Evolutionary conservation across 257 asterid species (phyloP), one percentile per base, ranked within the genome.

Genomic region (Nyctanthes arbortristis): DNA sequence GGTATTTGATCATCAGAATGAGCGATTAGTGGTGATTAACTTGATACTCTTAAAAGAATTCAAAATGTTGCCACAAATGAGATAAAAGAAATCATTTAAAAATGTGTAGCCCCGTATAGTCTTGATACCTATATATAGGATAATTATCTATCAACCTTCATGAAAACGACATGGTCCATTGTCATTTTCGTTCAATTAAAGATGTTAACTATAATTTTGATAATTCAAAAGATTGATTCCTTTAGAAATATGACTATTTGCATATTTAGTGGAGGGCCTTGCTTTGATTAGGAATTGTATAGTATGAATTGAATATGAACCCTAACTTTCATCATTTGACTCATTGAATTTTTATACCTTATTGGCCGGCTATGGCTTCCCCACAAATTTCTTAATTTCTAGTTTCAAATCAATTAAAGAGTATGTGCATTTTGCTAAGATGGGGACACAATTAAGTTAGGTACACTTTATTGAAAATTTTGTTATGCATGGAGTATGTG

Each of bases 201-300:
- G 30, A 52, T 52, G 30, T 52, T 22, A 52, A 24, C 6, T 2
- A 32, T 70, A 58, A 60, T 0, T 25, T 56, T 56, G 47, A 68
- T 14, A 11, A 35, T 3, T 9, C 18, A 32, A 20, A 61, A 47
- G 59, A 18, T 54, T n/a, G 63, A 39, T 32, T 69, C 65, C 67
- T 32, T 56, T 64, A 24, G 24, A 59, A 62, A 28, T 34, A 33
- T 58, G 64, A 49, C 63, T 43, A 61, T 76, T 69, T 63, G 56
- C 40, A 49, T n/a, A n/a, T 28, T 49, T 58, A 71, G 84, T 84
- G 84, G 84, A 81, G 82, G 84, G 81, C 73, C 81, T 84, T 57
- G n/a, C 74, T 74, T 68, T 35, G 66, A 70, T 73, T 67, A 73
- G 69, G 75, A 65, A 80, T 69, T 72, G 84, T 75, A 78, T 27